A percentile compares a stretch with the other conserved stretches of the same genome.
Conservation (phyloP, 139 green algal genomes). For the Deuterostichococcus epilithicus region DNA sequence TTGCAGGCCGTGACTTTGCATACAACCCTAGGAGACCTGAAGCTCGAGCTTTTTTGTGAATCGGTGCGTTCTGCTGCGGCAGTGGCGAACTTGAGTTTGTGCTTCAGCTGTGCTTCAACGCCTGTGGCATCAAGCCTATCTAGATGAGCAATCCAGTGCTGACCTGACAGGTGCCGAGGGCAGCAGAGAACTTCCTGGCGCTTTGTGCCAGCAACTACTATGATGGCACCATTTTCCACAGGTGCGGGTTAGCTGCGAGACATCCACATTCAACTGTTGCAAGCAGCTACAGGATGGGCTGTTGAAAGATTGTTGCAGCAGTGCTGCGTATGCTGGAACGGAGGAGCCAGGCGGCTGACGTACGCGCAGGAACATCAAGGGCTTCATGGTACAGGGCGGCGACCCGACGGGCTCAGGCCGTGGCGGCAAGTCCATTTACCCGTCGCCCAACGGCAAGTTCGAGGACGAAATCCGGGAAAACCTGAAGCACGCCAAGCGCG, state of each 20-base stretch:
- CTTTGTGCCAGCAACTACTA: conserved; percentile 91
- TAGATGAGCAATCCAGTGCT: too few species aligned
- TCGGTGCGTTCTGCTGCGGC: conserved; percentile 56
- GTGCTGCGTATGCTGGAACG: too few species aligned
- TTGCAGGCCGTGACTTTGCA: conserved; percentile 91
- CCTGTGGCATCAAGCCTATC: not conserved
- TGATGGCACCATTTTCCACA: conserved; percentile 87
- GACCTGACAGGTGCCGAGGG: conserved; percentile 49
- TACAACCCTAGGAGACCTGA: conserved; percentile 94
- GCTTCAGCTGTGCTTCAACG: not conserved
- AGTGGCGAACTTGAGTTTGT: too few species aligned
- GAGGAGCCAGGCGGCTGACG: too few species aligned
- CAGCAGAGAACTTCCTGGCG: conserved; percentile 93
- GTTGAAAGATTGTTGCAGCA: too few species aligned
- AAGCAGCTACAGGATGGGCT: too few species aligned
- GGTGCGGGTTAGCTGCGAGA: too few species aligned
- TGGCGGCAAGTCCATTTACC: conserved; percentile 86
- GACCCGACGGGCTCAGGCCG: conserved; percentile 94
- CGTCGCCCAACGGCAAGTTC: conserved; percentile 87
- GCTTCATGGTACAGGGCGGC: conserved; percentile 89
- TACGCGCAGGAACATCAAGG: conserved; percentile 38
- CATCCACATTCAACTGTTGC: too few species aligned
- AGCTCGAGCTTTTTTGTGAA: conserved; percentile 94
- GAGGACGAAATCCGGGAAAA: conserved; percentile 85
- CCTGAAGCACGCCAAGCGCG: conserved; percentile 85